Percentiles rank a stretch among this genome's conserved stretches.
phyloP scores from a whole-genome alignment of 169 alveolate genomes.

The Eimeria brunetti region DNA sequence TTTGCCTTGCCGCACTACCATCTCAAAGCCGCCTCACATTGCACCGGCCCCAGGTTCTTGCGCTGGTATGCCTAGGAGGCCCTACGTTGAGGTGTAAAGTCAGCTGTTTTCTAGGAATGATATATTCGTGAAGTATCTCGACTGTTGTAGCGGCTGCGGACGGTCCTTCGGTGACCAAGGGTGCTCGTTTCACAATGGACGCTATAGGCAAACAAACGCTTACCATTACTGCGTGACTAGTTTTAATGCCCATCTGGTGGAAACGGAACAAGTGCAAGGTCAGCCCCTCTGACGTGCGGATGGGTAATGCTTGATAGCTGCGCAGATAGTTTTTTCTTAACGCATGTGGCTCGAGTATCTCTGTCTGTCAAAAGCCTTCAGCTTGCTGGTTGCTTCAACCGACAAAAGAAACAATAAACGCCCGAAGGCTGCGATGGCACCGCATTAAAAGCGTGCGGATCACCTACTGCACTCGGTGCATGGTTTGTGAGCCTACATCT shows the following conservation, averaged over 20 bases:
- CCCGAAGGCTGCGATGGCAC: slow-evolving; percentile 4
- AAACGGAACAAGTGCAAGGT: not conserved
- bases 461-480: not conserved
- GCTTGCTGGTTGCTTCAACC: not conserved
- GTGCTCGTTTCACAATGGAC: too few relatives aligned
- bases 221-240: not conserved
- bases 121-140: too few relatives aligned
- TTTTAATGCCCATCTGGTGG: not conserved
- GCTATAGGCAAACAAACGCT: not conserved
- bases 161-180: too few relatives aligned
- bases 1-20: too few relatives aligned
- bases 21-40: too few relatives aligned
- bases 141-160: too few relatives aligned
- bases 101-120: too few relatives aligned
- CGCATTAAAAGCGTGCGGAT: not conserved
- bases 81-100: too few relatives aligned
- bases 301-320: not conserved
- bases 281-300: not conserved
- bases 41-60: too few relatives aligned
- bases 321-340: not conserved
- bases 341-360: not conserved
- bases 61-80: too few relatives aligned
- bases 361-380: not conserved
- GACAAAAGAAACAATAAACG: not conserved
- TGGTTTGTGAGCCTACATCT: not conserved